Evolutionary conservation across 2,329 filamentous ascomycete species (phyloP), one percentile per base, ranked within the genome.

Genomic region (Colletotrichum sidae): DNA sequence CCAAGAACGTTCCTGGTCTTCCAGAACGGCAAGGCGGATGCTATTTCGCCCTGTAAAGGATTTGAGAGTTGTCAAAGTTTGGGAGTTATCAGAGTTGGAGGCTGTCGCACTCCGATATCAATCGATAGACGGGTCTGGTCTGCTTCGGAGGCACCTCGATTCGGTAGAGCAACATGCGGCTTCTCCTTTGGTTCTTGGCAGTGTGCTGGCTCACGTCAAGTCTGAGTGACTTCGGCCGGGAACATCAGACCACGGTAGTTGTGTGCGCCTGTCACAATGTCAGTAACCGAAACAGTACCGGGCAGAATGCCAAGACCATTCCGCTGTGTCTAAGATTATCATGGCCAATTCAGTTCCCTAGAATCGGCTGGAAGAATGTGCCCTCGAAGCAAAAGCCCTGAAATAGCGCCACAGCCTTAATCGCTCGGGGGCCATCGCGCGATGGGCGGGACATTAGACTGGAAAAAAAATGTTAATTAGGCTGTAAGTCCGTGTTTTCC

Each of bases 1-100:
- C 62, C 12, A 25, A 75, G 77, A 10, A 69, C 70, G 12, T 69
- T 77, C 56, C 72, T 75, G 10, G 73, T 79, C 6, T 76, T 80
- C 51, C 69, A 81, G 12, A 78, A 81, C 63, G 78, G 76, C 17
- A 81, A 77, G 15, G 74, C 74, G 68, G 73, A 76, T 15, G 79
- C 79, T 2, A 73, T 79, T 6, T 67, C 69, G 2, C 75, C 81
- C 63, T 81, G 81, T 47, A 69, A 76, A 15, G 42, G n/a, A 5
- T n/a, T 15, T 13, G 42, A 13, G 8, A 15, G 13, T 15, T 13
- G 12, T 15, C 17, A 8, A 13, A 25, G 25, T n/a, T 15, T 13
- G 42, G 42, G 8, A 15, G 13, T 15, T 13, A 5, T 15, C 17
- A 8, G 6, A 25, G 25, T 25, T 25, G 25, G 25, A 25, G 25